phyloP scores from a whole-genome alignment of 768 basidiomycete genomes.

The Polyporus arcularius region DNA sequence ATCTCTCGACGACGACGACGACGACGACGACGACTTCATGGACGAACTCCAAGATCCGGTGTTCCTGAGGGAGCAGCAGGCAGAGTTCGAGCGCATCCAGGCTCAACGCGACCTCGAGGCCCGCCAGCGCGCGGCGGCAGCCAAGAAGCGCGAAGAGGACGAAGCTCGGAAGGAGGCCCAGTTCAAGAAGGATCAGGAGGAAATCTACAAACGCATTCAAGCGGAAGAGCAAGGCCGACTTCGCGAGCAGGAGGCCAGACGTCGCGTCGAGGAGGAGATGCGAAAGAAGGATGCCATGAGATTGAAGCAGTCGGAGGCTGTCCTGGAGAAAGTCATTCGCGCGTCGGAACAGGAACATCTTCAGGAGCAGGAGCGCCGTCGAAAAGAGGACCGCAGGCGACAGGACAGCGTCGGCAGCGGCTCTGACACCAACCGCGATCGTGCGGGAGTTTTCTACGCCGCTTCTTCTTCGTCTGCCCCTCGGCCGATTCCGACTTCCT shows the following conservation, averaged over 20 bases:
- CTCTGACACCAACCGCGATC: constrained; percentile 21
- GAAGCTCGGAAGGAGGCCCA: constrained; percentile 9
- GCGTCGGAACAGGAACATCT: constrained; percentile 38
- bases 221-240: neutral
- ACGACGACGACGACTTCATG: neutral
- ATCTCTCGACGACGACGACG: neutral
- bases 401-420: constrained; percentile 26
- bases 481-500: constrained; percentile 31
- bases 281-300: constrained; percentile 17
- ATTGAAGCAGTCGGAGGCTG: constrained; percentile 28
- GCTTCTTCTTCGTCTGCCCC: constrained; percentile 29
- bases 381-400: constrained; percentile 13
- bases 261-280: constrained; percentile 13
- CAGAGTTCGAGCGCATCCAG: constrained; percentile 15
- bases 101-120: constrained; percentile 5
- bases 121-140: constrained; percentile 4
- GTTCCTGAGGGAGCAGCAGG: constrained; percentile 7
- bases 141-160: constrained; percentile 7
- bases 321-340: constrained; percentile 32
- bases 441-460: constrained; percentile 29
- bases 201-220: constrained; percentile 3
- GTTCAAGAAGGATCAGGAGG: constrained; percentile 2
- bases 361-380: constrained; percentile 8
- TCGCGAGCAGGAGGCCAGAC: constrained; percentile 3
- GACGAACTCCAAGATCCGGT: neutral